These are phyloP conservation scores for Rubus idaeus DNA, from an alignment of 306 rosid genomes.

Conservation along the genomic window DNA sequence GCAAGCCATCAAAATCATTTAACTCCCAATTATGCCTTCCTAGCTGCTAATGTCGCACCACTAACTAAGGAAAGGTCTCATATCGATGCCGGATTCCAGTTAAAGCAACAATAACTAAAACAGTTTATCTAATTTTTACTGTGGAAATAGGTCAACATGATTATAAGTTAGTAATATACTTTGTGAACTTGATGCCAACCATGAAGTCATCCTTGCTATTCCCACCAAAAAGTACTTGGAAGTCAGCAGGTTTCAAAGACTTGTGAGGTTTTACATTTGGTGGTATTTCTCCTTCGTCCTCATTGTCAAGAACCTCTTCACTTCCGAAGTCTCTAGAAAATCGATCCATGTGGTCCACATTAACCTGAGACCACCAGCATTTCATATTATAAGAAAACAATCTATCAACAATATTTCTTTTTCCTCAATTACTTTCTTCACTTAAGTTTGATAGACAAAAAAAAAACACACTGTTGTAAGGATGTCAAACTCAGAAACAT, in stretches of 20 bases:
- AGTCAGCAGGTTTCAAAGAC: constrained; percentile 73
- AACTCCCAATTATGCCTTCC: background rate
- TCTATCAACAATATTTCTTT: background rate
- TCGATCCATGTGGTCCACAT: constrained; percentile 77
- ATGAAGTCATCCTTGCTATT: constrained; percentile 80
- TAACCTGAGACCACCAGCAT: constrained; percentile 47
- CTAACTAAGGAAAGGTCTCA: background rate
- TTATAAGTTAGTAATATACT: constrained; percentile 42
- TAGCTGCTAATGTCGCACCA: background rate
- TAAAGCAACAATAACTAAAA: background rate
- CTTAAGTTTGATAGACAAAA: background rate
- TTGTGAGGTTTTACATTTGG: constrained; percentile 38
- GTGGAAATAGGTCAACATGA: background rate
- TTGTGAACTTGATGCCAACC: constrained; percentile 89
- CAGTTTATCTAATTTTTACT: background rate
- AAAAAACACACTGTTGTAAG: background rate
- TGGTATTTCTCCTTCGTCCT: constrained; percentile 24
- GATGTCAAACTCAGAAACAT: background rate
- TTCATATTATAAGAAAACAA: constrained; percentile 18
- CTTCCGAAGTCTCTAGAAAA: constrained; percentile 69
- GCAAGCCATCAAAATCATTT: background rate
- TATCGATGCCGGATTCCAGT: background rate
- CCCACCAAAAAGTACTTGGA: constrained; percentile 74
- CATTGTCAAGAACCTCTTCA: constrained; percentile 45
- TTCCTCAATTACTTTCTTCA: background rate